Evolutionary conservation across 2,329 filamentous ascomycete genomes (phyloP), one percentile per base, ranked within the genome.

Genomic region (Colletotrichum spinosum): DNA sequence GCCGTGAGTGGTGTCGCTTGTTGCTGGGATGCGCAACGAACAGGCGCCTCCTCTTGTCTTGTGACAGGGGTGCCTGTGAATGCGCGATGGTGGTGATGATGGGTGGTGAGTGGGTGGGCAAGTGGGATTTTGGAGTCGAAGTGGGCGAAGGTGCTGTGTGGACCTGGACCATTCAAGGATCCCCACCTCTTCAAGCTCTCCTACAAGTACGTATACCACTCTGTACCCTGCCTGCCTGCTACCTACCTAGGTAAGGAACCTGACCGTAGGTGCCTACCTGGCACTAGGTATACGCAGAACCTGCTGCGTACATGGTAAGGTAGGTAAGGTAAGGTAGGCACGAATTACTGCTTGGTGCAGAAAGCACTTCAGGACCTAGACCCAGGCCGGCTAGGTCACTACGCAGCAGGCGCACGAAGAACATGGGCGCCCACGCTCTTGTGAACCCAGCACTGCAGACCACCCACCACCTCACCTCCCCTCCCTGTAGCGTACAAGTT

Each of bases 61-160:
- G 38, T 62, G 51, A 45, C 58, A 25, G 25, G 25, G 25, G 57
- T 61, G 46, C 62, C 51, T 65, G 46, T 55, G 48, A 57, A 65
- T 51, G 61, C 51, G 62, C 34, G 60, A n/a, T 37, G 60, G 48
- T 15, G 45, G 17, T n/a, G 37, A 7, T 17, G 15, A 57, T 61
- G 57, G 61, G 55, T 50, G 50, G 61, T 55, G 61, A 33, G 62
- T 65, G 62, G 62, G 62, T 55, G 61, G 52, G 60, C 50, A 42
- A 56, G 62, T 65, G 17, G 57, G 48, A 65, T 55, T 60, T 25
- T 44, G 61, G 55, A 65, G 51, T 65, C 38, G 9, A 53, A 61
- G 62, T 65, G 62, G 61, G 45, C 50, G 39, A 25, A 41, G 44
- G 17, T 34, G 50, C 34, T 51, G 51, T 45, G 46, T 58, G 46